Evolutionary conservation across 139 green algal genomes (phyloP), one percentile per base, ranked within the genome.

Genomic region (Chlamydomonas sp.): DNA sequence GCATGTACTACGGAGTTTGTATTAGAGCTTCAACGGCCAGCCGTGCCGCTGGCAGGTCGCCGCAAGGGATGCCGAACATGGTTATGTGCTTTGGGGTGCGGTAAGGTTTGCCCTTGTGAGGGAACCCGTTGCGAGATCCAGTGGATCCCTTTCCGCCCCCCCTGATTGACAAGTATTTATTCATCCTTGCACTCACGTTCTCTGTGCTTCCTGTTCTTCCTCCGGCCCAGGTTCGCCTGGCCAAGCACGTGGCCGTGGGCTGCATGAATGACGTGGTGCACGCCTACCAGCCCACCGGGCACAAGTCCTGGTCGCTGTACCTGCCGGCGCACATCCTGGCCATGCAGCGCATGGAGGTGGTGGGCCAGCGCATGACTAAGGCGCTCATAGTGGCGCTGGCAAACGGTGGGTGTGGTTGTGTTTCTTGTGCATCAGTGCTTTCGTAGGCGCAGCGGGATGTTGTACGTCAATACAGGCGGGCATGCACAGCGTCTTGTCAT

Each of bases 231-330:
- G 83, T 92, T 7, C 86, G 89, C 20, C 73, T 79, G 81, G 66
- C 15, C 78, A 95, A 94, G 77, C 84, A 82, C 60, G 88, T 96
- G 17, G 17, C 95, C 9, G 92, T 97, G 2, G 94, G 90, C 77
- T 96, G 93, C 91, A 97, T 97, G 92, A 96, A 95, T 88, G 92
- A 95, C 75, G 90, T 88, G 2, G 78, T 97, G 68, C 90, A 96
- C 90, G 90, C 76, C 77, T 97, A 95, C 92, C 80, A 91, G 67
- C 63, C 67, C 83, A 92, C 91, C 76, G 93, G 95, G 16, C 91
- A 91, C 89, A 96, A 96, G 90, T 89, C 84, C 71, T 96, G 94
- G 92, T 92, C 85, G 63, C 80, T 97, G n/a, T 95, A 95, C 91
- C 85, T 96, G 88, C 95, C 94, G 20, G 84, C 88, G 14, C 79